Base-by-base conservation (phyloP, 768 basidiomycete species). In the Coprinopsis marcescibilis region DNA sequence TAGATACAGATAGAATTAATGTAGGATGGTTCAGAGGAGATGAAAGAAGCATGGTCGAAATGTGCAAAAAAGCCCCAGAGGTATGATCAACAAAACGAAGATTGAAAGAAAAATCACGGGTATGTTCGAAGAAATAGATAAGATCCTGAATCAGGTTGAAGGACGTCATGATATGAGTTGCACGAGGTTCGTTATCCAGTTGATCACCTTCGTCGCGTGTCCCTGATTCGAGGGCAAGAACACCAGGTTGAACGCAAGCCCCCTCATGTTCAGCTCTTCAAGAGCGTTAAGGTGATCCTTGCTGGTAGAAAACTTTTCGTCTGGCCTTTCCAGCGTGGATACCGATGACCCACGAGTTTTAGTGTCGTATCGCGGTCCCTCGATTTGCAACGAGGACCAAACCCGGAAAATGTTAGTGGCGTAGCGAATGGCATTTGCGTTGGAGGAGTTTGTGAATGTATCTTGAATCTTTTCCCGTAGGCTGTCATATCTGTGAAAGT, bases 321-420 rank as follows among this genome's bases (percentile, higher is more conserved):
- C 83, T 14, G 78, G 68, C 0, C 77, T 80, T 52, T 71, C 76
- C 37, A 89, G 64, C 0, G 83, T 85, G 17, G 85, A 81, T 37
- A 75, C 68, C 3, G 89, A 87, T 11, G 69, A 63, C 14, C 66
- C 56, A 14, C 64, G 61, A n/a, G 59, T 46, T 32, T 52, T 47
- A 27, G n/a, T 19, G 24, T 49, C 52, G 11, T 55, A 60, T 15
- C 59, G 43, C 66, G 72, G 36, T 63, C 60, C 43, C 48, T 86
- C 84, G 50, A 77, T 73, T 50, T 83, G 68, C 17, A 49, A 25
- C 13, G 43, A 37, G 2, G 40, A 35, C 6, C 84, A 76, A 24
- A 84, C 70, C 14, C 81, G 77, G 70, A 88, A 89, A 45, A 91
- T 78, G 50, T 72, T 81, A n/a, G 87, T 85, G 23, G 81, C 83